These are phyloP conservation scores for Amaranthus palmeri DNA, from an alignment of 148 eudicot genomes.

Conservation along the genomic window DNA sequence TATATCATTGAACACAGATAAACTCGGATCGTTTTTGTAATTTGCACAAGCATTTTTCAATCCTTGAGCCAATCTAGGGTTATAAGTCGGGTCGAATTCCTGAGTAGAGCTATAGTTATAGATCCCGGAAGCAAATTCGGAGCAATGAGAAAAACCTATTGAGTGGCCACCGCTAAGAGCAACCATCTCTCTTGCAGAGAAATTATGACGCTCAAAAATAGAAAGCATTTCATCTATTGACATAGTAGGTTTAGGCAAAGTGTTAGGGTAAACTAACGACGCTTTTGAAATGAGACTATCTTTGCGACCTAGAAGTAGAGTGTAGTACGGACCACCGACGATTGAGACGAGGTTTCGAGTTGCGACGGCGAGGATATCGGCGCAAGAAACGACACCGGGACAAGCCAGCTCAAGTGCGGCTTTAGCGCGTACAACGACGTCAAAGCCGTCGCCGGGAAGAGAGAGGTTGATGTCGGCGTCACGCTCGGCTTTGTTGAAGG, in stretches of 20 bases:
- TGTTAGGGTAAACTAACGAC: neutral
- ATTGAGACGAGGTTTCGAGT: constrained; percentile 41
- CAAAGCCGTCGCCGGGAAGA: constrained; percentile 59
- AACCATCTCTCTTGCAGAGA: constrained; percentile 30
- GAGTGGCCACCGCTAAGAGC: constrained; percentile 49
- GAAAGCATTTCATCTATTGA: constrained; percentile 19
- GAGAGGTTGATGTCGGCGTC: constrained; percentile 60
- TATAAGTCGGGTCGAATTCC: constrained; percentile 32
- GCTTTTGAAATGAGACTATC: constrained; percentile 30
- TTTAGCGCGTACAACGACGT: constrained; percentile 44
- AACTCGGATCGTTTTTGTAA: constrained; percentile 24
- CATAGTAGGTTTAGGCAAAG: constrained; percentile 33
- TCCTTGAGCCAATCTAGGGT: constrained; percentile 37
- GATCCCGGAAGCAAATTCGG: constrained; percentile 35
- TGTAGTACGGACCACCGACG: constrained; percentile 47
- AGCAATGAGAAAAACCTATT: constrained; percentile 50
- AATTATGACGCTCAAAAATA: constrained; percentile 20
- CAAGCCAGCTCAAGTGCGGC: constrained; percentile 49
- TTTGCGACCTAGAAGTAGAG: constrained; percentile 32
- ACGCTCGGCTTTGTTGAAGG: constrained; percentile 38
- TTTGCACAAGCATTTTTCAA: constrained; percentile 29
- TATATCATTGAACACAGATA: constrained; percentile 46
- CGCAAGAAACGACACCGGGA: constrained; percentile 45
- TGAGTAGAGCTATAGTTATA: constrained; percentile 25
- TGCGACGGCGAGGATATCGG: constrained; percentile 51